phyloP scores from a whole-genome alignment of 805 yeast genomes.

The Tanozyma kutaoensis region DNA sequence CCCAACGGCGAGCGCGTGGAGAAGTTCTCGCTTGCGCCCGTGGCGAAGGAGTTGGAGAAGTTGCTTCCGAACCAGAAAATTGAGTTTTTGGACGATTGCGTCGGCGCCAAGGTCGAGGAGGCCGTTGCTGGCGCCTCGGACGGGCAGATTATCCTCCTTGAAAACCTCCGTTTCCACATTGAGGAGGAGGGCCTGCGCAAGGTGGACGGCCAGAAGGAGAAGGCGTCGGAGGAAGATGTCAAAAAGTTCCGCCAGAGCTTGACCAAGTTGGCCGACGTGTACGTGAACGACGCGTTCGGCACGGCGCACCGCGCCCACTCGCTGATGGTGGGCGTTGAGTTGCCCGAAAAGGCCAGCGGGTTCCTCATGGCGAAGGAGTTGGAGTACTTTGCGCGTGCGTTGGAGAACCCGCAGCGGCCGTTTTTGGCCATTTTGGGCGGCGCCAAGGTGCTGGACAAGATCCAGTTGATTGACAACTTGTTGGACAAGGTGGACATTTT shows the following conservation, averaged over 20 bases:
- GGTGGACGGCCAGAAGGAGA: slow-evolving; percentile 76
- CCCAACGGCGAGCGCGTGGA: slow-evolving; percentile 88
- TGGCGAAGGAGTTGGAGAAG: slow-evolving; percentile 75
- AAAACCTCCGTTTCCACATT: slow-evolving; percentile 96
- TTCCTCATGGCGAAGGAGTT: slow-evolving; percentile 97
- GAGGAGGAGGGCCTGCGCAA: slow-evolving; percentile 96
- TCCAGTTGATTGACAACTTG: slow-evolving; percentile 93
- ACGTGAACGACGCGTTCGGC: slow-evolving; percentile 88
- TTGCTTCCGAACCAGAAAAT: slow-evolving; percentile 56
- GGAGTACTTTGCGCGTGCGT: slow-evolving; percentile 93
- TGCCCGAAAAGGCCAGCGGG: slow-evolving; percentile 96
- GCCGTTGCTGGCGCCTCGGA: slow-evolving; percentile 59
- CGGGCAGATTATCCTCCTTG: slow-evolving; percentile 83
- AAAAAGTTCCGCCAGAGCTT: slow-evolving; percentile 79
- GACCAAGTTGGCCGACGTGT: slow-evolving; percentile 90
- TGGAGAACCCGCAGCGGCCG: slow-evolving; percentile 96
- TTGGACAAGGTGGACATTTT: slow-evolving; percentile 90
- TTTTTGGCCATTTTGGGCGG: slow-evolving; percentile 98
- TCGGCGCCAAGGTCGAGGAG: slow-evolving; percentile 79
- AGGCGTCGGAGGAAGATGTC: slow-evolving; percentile 81
- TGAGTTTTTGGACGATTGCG: slow-evolving; percentile 79
- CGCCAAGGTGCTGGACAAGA: slow-evolving; percentile 98
- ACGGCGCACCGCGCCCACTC: slow-evolving; percentile 99
- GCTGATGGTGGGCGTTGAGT: slow-evolving; percentile 95
- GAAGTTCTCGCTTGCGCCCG: slow-evolving; percentile 89